These are phyloP conservation scores for Scheffersomyces spartinae DNA, from an alignment of 805 yeast species.

Conservation along the genomic window DNA sequence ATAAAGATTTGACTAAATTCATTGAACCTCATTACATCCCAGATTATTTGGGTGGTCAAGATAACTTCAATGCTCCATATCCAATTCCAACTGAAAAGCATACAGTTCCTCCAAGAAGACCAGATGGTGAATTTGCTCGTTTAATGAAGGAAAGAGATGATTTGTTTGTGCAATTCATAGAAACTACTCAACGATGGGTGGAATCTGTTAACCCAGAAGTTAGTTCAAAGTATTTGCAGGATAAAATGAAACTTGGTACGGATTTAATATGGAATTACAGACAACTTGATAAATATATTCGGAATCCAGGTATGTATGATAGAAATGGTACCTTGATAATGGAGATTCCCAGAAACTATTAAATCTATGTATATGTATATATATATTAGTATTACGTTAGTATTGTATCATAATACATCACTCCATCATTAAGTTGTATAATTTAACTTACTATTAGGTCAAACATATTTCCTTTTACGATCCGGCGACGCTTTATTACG, in stretches of 20 bases:
- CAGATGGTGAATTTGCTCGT: constrained; percentile 29
- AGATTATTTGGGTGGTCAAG: constrained; percentile 63
- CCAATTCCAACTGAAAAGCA: constrained; percentile 42
- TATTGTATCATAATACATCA: too few species aligned
- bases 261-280: constrained; percentile 53
- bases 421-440: too few species aligned
- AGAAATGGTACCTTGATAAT: constrained; percentile 52
- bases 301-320: constrained; percentile 73
- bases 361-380: too few species aligned
- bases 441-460: too few species aligned
- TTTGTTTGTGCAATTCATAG: constrained; percentile 42
- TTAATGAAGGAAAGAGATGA: constrained; percentile 42
- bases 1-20: constrained; percentile 53
- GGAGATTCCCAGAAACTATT: too few species aligned
- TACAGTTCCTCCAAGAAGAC: constrained; percentile 9
- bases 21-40: constrained; percentile 56
- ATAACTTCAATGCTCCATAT: constrained; percentile 47
- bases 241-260: constrained; percentile 41
- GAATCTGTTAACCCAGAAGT: constrained; percentile 43
- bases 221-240: constrained; percentile 36
- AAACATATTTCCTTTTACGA: too few species aligned
- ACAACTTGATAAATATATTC: constrained; percentile 65
- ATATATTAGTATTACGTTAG: too few species aligned
- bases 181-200: constrained; percentile 70
- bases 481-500: too few species aligned